Evolutionary conservation across 106 monocot genomes (phyloP).

Genomic region (Triglochin maritima): DNA sequence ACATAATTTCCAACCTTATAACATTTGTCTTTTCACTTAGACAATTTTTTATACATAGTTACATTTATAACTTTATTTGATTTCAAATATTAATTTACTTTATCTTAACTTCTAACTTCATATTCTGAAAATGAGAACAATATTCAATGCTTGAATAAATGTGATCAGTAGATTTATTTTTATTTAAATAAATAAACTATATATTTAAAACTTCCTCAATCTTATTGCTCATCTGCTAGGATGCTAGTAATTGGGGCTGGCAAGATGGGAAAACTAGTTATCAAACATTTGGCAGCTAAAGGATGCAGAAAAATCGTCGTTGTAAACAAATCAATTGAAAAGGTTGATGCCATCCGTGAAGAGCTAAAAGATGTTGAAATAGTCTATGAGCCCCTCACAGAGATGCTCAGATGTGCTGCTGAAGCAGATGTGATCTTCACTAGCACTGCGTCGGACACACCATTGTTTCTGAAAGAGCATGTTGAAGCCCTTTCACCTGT

Average conservation of each 20-base stretch:
- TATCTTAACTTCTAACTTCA: too few species aligned
- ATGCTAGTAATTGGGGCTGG: conserved; percentile 94
- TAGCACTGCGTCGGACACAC: conserved; percentile 88
- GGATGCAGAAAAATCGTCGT: conserved; percentile 78
- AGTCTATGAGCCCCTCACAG: conserved; percentile 65
- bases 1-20: too few species aligned
- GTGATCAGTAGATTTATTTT: too few species aligned
- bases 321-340: conserved; percentile 73
- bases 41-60: too few species aligned
- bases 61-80: too few species aligned
- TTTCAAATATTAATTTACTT: too few species aligned
- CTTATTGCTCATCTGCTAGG: conserved; percentile 36
- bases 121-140: too few species aligned
- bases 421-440: conserved; percentile 96
- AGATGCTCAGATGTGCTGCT: conserved; percentile 61
- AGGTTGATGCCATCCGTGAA: conserved; percentile 60
- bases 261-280: conserved; percentile 98
- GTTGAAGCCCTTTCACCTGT: conserved; percentile 58
- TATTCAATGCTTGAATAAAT: too few species aligned
- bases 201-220: conserved; percentile 78
- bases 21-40: too few species aligned
- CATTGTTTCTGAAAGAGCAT: conserved; percentile 69
- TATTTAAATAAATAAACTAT: too few species aligned
- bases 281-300: conserved; percentile 86
- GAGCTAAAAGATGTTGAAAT: conserved; percentile 77